Evolutionary conservation across 108 stramenopile species (phyloP).

Genomic region (Nitzschia palea): DNA sequence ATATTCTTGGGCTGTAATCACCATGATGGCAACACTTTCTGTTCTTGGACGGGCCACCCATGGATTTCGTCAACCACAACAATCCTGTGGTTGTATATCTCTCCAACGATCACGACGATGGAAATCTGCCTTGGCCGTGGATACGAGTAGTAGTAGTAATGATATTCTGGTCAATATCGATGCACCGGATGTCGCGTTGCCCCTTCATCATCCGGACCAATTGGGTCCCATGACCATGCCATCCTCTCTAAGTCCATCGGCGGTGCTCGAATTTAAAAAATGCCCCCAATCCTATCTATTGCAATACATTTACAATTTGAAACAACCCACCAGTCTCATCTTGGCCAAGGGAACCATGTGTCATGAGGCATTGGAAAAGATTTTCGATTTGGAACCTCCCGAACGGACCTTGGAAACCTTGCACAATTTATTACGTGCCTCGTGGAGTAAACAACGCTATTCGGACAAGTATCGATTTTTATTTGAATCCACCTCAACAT

Average conservation of each 20-base stretch:
- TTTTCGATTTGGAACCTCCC: conserved; percentile 74
- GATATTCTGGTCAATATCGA: neutral
- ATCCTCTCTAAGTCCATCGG: conserved; percentile 73
- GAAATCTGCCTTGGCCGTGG: neutral
- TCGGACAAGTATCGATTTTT: conserved; percentile 50
- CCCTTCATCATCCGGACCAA: conserved; percentile 21
- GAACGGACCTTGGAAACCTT: conserved; percentile 71
- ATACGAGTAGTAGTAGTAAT: neutral
- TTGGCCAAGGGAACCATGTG: conserved; percentile 76
- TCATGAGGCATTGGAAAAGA: conserved; percentile 78
- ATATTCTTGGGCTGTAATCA: too few species aligned
- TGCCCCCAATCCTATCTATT: conserved; percentile 89
- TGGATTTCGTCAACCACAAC: too few species aligned
- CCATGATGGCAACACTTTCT: too few species aligned
- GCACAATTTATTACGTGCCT: conserved; percentile 75
- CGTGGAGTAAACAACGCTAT: conserved; percentile 53
- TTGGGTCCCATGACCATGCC: conserved; percentile 56
- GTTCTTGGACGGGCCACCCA: too few species aligned
- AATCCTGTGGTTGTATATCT: too few species aligned
- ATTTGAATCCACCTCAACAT: conserved; percentile 46
- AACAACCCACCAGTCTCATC: conserved; percentile 58
- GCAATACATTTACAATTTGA: conserved; percentile 70
- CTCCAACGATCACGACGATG: neutral
- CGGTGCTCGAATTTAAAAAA: conserved; percentile 67
- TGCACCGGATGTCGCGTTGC: neutral